phyloP scores from a whole-genome alignment of 1,284 basidiomycete genomes.

The Phellopilus nigrolimitatus region DNA sequence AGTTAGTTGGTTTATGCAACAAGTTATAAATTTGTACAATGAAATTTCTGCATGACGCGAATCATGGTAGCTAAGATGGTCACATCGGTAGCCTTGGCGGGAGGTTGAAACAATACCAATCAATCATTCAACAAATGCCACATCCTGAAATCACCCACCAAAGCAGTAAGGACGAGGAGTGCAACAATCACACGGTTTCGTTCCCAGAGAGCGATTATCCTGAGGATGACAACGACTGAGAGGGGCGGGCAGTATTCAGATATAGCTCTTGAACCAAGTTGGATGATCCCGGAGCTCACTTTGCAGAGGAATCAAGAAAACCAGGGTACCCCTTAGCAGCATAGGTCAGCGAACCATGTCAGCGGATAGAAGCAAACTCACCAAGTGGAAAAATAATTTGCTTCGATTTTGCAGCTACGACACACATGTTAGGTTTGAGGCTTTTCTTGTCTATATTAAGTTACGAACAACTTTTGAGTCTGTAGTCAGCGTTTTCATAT shows the following conservation, averaged over 20 bases:
- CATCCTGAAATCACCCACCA: not conserved
- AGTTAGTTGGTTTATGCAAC: no score
- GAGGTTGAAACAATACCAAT: not conserved
- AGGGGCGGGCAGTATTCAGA: not conserved
- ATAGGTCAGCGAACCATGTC: not conserved
- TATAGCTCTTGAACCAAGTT: not conserved
- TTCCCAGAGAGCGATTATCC: constrained; percentile 5
- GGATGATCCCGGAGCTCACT: not conserved
- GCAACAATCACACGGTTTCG: not conserved
- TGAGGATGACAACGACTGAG: constrained; percentile 5
- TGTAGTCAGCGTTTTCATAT: no score
- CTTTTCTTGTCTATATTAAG: no score
- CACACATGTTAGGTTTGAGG: no score
- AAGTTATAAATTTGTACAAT: no score
- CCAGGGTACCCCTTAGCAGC: constrained; percentile 1
- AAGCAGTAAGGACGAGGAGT: not conserved
- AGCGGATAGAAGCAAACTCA: not conserved
- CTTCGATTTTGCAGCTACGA: constrained; percentile 9
- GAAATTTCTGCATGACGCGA: not conserved
- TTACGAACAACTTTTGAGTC: no score
- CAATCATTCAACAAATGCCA: no score
- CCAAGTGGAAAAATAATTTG: constrained; percentile 6
- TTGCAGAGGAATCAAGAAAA: constrained; percentile 10
- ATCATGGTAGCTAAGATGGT: constrained; percentile 3
- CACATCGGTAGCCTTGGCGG: not conserved